Base-by-base conservation (phyloP, 306 rosid species). In the Trifolium dubium region DNA sequence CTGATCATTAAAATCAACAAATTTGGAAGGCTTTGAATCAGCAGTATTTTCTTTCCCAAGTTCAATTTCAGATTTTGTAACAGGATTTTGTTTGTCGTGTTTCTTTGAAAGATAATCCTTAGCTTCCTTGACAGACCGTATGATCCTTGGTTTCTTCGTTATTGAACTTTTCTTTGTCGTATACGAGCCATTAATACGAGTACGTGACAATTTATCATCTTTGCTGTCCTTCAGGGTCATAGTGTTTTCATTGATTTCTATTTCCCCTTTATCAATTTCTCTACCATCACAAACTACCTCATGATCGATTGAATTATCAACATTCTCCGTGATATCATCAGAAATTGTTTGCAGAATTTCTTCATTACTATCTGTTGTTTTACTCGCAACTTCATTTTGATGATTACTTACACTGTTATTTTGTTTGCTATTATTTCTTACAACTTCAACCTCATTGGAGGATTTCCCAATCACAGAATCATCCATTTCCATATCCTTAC, bases 91-190 rank as follows among this genome's bases (percentile, higher is more conserved):
- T 72, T 88, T 88, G 73, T 69, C 79, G 73, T 47, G 71, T 79
- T 81, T 91, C 69, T 47, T 82, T 2, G 81, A 85, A 58, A 94
- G 95, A 82, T 87, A 94, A 66, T 90, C 90, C 80, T 88, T 83
- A 28, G 98, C 98, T 86, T 94, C 98, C 79, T 83, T 88, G 82
- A 94, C 91, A 35, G 97, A 87, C 67, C 82, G 79, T 75, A 94
- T 91, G 84, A 94, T 73, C 79, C 87, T 80, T 13, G 87, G 91
- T 80, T 83, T 88, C 63, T 37, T 81, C 76, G 72, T 74, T 47
- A 29, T 28, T 28, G 79, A 71, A 79, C 71, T 77, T 69, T 63
- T 82, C 40, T 78, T 70, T 64, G 79, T 46, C 67, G 71, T 47
- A 11, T 58, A 15, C 3, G 89, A 78, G 70, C 88, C 85, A 72